Base-by-base conservation (phyloP, 2,329 filamentous ascomycete genomes). In the Bipolaris oryzae region DNA sequence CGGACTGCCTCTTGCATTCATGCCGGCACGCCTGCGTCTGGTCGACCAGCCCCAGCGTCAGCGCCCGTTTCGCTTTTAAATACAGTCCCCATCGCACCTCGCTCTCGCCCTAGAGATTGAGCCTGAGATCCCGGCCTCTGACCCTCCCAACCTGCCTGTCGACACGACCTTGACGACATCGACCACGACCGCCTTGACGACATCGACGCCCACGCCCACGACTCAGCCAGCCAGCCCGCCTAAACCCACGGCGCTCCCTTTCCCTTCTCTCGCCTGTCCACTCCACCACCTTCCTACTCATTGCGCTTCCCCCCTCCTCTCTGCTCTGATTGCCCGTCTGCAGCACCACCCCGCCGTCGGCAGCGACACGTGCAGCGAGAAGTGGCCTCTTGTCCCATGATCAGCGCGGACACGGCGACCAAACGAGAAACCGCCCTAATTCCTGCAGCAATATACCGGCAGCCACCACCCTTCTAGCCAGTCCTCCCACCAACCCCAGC, bases 31-130 rank as follows among this genome's bases (percentile, higher is more conserved):
- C 51, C 51, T 59, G 50, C 46, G 33, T 53, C 57, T 60, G 55
- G 57, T 53, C 53, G 51, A 58, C 57, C 56, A 53, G 57, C 25
- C 52, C 56, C 50, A 63, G 62, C 61, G 63, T 58, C 62, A 63
- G 66, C 61, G 41, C 54, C 44, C 58, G 63, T 50, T 53, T 54
- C 53, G 57, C 56, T 64, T 60, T 71, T 68, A 69, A 69, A 70
- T 69, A 67, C 57, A 55, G 62, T 62, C 56, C 63, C 63, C 60
- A 55, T 21, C 38, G 20, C 38, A 23, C 38, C 9, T 49, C 62
- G 59, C 67, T 67, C 52, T 49, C 56, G 56, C 58, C 60, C 62
- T 66, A 59, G 55, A 55, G 53, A 62, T 57, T 62, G 61, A 60
- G 53, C 60, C 58, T 64, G 60, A 60, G 56, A 67, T 61, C 65